Percentiles rank a stretch among this genome's conserved stretches.
Conservation (phyloP, 1,284 basidiomycete species). For the Ustilago shanxiensis region DNA sequence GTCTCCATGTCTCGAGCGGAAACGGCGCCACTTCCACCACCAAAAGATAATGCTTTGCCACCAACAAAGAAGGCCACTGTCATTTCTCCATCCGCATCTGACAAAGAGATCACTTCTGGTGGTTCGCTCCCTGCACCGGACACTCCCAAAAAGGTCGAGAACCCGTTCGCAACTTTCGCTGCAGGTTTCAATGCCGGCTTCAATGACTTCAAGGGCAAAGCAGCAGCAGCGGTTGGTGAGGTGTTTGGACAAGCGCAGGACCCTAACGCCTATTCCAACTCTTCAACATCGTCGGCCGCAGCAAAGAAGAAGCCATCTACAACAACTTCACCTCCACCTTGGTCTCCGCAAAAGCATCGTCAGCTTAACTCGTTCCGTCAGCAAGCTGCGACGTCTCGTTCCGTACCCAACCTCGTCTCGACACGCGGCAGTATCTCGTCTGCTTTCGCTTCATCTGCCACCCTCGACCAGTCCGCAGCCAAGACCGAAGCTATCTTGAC, state of each 20-base stretch:
- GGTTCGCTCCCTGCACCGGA: slow-evolving; percentile 38
- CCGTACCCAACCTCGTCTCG: slow-evolving; percentile 69
- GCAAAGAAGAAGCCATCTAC: slow-evolving; percentile 20
- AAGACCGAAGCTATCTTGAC: slow-evolving; percentile 53
- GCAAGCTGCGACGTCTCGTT: slow-evolving; percentile 43
- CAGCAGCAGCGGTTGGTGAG: slow-evolving; percentile 58
- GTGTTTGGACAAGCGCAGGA: slow-evolving; percentile 45
- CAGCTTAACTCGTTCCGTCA: slow-evolving; percentile 36
- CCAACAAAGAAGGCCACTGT: slow-evolving; percentile 3
- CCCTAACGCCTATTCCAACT: neutral
- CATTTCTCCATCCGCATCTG: neutral
- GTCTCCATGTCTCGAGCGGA: slow-evolving; percentile 37
- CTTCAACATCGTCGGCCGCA: neutral
- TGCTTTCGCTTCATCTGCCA: slow-evolving; percentile 63
- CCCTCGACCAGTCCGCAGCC: slow-evolving; percentile 73
- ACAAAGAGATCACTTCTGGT: slow-evolving; percentile 38
- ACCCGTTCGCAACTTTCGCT: slow-evolving; percentile 56
- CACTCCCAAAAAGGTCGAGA: slow-evolving; percentile 39
- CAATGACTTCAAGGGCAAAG: slow-evolving; percentile 59
- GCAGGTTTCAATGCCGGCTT: slow-evolving; percentile 56
- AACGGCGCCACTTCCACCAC: slow-evolving; percentile 41
- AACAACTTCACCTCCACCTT: slow-evolving; percentile 22
- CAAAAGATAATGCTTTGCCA: slow-evolving; percentile 22
- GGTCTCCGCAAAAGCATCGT: slow-evolving; percentile 46
- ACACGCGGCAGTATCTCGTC: slow-evolving; percentile 73